A percentile compares a stretch with the other conserved stretches of the same genome.
phyloP scores from a whole-genome alignment of 768 basidiomycete genomes.

The Antrodiella citrinella region DNA sequence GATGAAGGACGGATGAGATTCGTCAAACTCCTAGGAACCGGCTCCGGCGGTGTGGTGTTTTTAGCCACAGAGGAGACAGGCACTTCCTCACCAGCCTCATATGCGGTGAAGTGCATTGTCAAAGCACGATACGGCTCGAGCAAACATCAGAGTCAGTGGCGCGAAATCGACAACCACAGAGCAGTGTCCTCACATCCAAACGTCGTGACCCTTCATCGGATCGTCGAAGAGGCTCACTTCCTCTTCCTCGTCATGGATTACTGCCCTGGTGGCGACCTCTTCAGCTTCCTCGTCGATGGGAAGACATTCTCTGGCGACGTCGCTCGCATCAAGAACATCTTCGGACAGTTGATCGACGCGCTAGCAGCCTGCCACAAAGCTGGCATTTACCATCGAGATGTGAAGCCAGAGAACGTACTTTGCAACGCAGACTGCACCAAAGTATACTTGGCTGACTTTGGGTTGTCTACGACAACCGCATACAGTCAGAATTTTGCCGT shows the following conservation, averaged over 20 bases:
- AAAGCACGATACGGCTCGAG: conserved; percentile 11
- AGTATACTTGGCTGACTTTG: conserved; percentile 39
- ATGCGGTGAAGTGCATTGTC: conserved; percentile 21
- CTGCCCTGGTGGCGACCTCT: conserved; percentile 32
- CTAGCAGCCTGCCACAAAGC: conserved; percentile 39
- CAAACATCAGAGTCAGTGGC: conserved; percentile 32
- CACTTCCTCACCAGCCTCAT: conserved; percentile 6
- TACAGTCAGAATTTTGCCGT: conserved; percentile 14
- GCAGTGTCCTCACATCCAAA: conserved; percentile 45
- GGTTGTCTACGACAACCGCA: conserved; percentile 14
- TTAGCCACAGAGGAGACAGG: conserved; percentile 14
- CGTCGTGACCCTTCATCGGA: conserved; percentile 56
- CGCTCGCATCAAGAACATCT: conserved; percentile 34
- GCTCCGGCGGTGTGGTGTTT: conserved; percentile 20
- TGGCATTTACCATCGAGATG: conserved; percentile 45
- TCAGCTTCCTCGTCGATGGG: conserved; percentile 29
- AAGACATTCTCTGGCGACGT: conserved; percentile 32
- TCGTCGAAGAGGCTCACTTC: conserved; percentile 38
- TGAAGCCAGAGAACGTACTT: conserved; percentile 47
- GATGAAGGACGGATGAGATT: conserved; percentile 18
- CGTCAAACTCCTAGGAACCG: conserved; percentile 15
- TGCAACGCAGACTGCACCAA: conserved; percentile 30
- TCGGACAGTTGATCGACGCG: conserved; percentile 44
- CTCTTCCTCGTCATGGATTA: conserved; percentile 58
- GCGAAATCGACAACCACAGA: conserved; percentile 56